Percentiles rank a stretch among this genome's conserved stretches.
Conservation (phyloP, 176 grass and related monocot genomes). For the Cocos nucifera region DNA sequence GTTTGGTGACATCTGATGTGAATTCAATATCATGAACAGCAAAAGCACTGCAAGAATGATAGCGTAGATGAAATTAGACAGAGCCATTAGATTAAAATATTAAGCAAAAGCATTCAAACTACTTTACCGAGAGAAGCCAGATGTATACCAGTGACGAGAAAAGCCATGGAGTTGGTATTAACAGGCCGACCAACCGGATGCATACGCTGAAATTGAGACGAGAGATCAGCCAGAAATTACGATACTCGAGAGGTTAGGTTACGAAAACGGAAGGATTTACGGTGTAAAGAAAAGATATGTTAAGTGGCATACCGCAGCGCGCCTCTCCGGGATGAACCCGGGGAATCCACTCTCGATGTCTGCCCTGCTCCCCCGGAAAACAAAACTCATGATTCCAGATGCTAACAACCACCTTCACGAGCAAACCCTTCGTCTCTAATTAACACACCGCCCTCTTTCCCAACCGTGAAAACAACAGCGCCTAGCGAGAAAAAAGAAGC, state of each 20-base stretch:
- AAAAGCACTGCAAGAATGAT: conserved; percentile 48
- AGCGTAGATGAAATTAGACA: background rate
- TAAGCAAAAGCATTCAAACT: conserved; percentile 1
- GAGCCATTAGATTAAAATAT: background rate
- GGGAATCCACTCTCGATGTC: conserved; percentile 65
- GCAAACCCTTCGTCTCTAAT: no score
- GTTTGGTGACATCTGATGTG: conserved; percentile 85
- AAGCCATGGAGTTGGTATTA: conserved; percentile 78
- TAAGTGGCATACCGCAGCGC: conserved; percentile 41
- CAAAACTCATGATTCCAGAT: conserved; percentile 56
- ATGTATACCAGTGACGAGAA: conserved; percentile 74
- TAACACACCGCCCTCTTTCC: no score
- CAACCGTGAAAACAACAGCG: no score
- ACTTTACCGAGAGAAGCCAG: background rate
- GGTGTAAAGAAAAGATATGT: background rate
- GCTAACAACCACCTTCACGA: background rate
- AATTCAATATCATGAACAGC: conserved; percentile 94
- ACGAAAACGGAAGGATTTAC: no score
- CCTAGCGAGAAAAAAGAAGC: no score
- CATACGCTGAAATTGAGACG: conserved; percentile 26
- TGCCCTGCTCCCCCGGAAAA: conserved; percentile 64
- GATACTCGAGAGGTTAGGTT: no score
- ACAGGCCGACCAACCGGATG: conserved; percentile 59
- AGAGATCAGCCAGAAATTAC: no score
- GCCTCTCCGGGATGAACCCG: conserved; percentile 56